These are phyloP conservation scores for Discostella stelligeroides DNA, from an alignment of 108 stramenopile genomes.

Conservation along the genomic window DNA sequence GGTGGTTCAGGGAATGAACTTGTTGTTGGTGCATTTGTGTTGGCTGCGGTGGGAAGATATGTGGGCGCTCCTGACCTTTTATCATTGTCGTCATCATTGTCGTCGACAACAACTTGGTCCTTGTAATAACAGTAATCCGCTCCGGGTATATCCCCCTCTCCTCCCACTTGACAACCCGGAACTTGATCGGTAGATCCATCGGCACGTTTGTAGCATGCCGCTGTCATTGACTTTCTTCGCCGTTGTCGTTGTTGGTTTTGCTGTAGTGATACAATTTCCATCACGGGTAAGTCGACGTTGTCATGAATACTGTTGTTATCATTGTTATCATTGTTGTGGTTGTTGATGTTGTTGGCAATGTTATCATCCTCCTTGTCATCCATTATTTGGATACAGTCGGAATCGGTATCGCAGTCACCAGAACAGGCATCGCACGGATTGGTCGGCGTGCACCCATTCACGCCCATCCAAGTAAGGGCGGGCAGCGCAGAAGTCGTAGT, in stretches of 20 bases:
- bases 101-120: not conserved
- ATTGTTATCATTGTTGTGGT: too few species aligned
- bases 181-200: conserved; percentile 34
- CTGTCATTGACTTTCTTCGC: conserved; percentile 48
- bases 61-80: not conserved
- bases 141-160: conserved; percentile 38
- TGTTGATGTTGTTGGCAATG: too few species aligned
- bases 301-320: not conserved
- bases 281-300: conserved; percentile 24
- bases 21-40: too few species aligned
- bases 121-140: conserved; percentile 45
- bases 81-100: not conserved
- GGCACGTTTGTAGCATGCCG: conserved; percentile 35
- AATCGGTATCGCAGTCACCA: conserved; percentile 65
- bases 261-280: conserved; percentile 16
- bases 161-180: conserved; percentile 38
- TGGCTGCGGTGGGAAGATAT: not conserved
- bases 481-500: not conserved
- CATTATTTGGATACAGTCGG: conserved; percentile 42
- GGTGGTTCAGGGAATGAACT: too few species aligned
- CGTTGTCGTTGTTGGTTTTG: conserved; percentile 24
- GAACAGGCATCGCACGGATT: conserved; percentile 56
- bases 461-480: conserved; percentile 23
- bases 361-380: too few species aligned
- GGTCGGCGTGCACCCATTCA: conserved; percentile 30